phyloP scores from a whole-genome alignment of 257 asterid genomes.

The Haberlea rhodopensis region DNA sequence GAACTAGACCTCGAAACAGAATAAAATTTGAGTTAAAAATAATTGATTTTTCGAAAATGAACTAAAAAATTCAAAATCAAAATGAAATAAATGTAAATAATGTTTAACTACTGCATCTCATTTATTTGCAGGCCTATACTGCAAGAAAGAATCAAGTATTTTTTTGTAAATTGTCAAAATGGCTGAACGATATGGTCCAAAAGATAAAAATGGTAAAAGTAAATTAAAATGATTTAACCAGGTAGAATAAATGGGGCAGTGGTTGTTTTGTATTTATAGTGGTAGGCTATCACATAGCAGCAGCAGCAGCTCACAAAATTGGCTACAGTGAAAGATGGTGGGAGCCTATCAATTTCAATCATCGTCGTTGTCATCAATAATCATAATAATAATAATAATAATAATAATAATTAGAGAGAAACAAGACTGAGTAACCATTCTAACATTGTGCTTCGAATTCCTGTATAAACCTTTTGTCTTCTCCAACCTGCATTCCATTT shows the following conservation, averaged over 20 bases:
- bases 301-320: slow-evolving; percentile 32
- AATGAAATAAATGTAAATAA: no score
- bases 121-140: slow-evolving; percentile 6
- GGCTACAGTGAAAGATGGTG: slow-evolving; percentile 26
- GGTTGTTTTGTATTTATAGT: slow-evolving; percentile 26
- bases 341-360: slow-evolving; percentile 41
- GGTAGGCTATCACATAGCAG: slow-evolving; percentile 14
- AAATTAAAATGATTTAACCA: not conserved
- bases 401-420: slow-evolving; percentile 18
- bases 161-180: no score
- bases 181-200: slow-evolving; percentile 8
- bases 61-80: no score
- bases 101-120: not conserved
- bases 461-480: slow-evolving; percentile 5
- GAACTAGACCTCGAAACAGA: no score
- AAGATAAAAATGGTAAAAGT: slow-evolving; percentile 21
- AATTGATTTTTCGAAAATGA: no score
- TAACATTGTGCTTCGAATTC: not conserved
- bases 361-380: not conserved
- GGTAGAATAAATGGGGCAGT: slow-evolving; percentile 17
- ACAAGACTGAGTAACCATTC: slow-evolving; percentile 11
- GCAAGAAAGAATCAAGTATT: slow-evolving; percentile 1
- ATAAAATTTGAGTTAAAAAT: no score
- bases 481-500: slow-evolving; percentile 25
- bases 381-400: no score